phyloP scores from a whole-genome alignment of 345 rosid genomes.

The Bruguiera parviflora region DNA sequence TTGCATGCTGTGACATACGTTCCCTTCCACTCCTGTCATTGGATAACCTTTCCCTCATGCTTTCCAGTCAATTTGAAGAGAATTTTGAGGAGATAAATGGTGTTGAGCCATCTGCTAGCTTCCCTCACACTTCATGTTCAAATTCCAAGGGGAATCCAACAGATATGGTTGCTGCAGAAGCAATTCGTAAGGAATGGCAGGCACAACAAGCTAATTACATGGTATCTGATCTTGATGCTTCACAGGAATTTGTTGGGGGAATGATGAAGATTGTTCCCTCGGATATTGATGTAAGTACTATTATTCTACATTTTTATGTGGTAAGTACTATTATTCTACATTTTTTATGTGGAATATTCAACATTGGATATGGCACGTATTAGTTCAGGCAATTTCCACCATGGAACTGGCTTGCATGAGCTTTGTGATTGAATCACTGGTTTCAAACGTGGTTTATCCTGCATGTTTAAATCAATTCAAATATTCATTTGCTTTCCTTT shows the following conservation, averaged over 20 bases:
- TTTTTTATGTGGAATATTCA: not conserved
- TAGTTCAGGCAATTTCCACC: not conserved
- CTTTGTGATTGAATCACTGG: not conserved
- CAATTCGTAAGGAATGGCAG: conserved; percentile 39
- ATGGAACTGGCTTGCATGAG: conserved; percentile 2
- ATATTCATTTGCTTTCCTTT: not conserved
- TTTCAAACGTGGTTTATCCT: conserved; percentile 8
- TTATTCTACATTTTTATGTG: not conserved
- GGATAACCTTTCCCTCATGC: not conserved
- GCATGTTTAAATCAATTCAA: not conserved
- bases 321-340: conserved; percentile 42
- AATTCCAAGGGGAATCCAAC: conserved; percentile 57
- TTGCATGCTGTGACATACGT: not conserved
- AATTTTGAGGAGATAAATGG: conserved; percentile 76
- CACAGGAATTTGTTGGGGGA: conserved; percentile 77
- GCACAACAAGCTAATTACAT: conserved; percentile 39
- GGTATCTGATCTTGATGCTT: conserved; percentile 50
- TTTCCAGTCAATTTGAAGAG: conserved; percentile 81
- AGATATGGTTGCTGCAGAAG: conserved; percentile 34
- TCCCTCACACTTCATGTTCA: conserved; percentile 57
- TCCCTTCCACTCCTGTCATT: not conserved
- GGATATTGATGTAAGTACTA: conserved; percentile 66
- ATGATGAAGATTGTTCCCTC: conserved; percentile 88
- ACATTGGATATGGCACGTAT: not conserved
- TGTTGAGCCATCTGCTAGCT: conserved; percentile 39